A percentile compares a stretch with the other conserved stretches of the same genome.
phyloP scores from a whole-genome alignment of 2,329 filamentous ascomycete genomes.

The Mycosphaerelloides madeirae region DNA sequence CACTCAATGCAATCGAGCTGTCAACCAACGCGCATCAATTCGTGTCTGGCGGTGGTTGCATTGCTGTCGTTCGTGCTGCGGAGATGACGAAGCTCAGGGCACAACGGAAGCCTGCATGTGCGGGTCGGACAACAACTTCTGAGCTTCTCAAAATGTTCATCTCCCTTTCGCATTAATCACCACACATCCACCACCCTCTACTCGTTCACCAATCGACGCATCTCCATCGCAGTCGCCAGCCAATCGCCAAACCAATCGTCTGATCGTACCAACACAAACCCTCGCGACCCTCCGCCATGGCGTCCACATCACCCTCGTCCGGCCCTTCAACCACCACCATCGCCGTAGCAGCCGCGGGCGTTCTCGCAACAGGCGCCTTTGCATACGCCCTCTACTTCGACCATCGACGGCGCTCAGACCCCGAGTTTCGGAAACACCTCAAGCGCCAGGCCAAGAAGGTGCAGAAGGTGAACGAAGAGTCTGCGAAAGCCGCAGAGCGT shows the following conservation, averaged over 20 bases:
- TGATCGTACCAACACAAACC: not conserved
- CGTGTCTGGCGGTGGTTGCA: too few relatives aligned
- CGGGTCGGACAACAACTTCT: too few relatives aligned
- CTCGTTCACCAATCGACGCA: not conserved
- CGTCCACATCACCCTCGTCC: conserved; percentile 31
- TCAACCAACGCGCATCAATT: too few relatives aligned
- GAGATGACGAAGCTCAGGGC: too few relatives aligned
- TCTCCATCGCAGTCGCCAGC: conserved; percentile 1
- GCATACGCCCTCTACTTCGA: conserved; percentile 66
- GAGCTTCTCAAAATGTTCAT: not conserved
- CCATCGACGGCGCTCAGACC: conserved; percentile 59
- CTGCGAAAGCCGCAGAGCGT: conserved; percentile 60
- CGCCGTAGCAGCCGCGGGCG: conserved; percentile 54
- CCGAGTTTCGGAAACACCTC: conserved; percentile 57
- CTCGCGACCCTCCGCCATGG: conserved; percentile 24
- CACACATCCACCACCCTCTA: not conserved
- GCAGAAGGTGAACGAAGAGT: conserved; percentile 66
- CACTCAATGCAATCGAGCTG: too few relatives aligned
- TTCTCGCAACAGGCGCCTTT: conserved; percentile 54
- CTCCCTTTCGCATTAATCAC: not conserved
- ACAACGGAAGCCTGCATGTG: too few relatives aligned
- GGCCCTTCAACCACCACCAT: conserved; percentile 54
- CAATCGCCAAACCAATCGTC: not conserved
- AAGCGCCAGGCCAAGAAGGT: conserved; percentile 72
- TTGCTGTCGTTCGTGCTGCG: too few relatives aligned